Evolutionary conservation across 306 rosid genomes (phyloP), one percentile per base, ranked within the genome.

Genomic region (Cercis canadensis): DNA sequence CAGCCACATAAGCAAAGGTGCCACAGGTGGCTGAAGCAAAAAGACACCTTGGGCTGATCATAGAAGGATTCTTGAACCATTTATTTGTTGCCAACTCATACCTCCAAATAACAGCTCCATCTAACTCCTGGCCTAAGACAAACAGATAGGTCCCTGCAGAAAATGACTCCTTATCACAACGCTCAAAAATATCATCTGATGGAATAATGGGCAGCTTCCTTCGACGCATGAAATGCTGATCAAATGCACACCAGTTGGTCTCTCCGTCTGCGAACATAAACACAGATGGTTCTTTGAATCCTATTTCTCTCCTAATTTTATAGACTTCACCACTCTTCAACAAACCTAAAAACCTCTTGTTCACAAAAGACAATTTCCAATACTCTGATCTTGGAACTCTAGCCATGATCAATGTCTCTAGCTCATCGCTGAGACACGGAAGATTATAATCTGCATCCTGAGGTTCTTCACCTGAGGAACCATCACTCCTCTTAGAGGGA

Each of bases 1-100:
- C 98, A 1, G 96, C 97, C 12, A 93, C 84, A 62, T 75, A 90
- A 34, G 87, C 96, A 8, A 67, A 68, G 19, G 76, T 14, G 10
- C 90, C 97, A 56, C 84, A 82, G 7, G 94, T 81, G 33, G 96
- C 97, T 0, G 92, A 81, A n/a, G 97, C 98, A 76, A 88, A 90
- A 57, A 88, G 81, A 15, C 87, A 84, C 78, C 98, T 80, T 21
- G 94, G 82, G 31, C 47, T 82, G 67, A 81, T 81, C 98, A 93
- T 90, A 4, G 77, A 79, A 19, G 96, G 93, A 19, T 97, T 94
- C 55, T 78, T 87, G 12, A 65, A 34, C 98, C 98, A 90, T 43
- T 69, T 76, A 80, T 82, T 81, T 45, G 80, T 52, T 8, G 54
- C 66, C 43, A 83, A 67, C 14, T 88, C 85, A 34, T 73, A 88